Percentiles rank a stretch among this genome's conserved stretches.
Conservation (phyloP, 2,329 filamentous ascomycete genomes). For the Zymoseptoria tritici region DNA sequence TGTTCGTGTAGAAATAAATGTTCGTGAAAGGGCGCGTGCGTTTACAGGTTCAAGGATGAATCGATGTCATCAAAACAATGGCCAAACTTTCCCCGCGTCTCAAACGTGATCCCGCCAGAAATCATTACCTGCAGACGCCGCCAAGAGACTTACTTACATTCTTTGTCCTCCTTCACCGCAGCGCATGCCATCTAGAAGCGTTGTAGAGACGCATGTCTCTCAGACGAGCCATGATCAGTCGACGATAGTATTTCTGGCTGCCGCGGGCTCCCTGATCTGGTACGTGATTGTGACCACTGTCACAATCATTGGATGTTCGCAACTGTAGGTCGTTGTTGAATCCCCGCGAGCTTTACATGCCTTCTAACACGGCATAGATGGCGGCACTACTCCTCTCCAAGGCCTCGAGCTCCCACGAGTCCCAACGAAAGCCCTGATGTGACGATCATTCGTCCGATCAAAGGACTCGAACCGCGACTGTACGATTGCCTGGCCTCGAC, state of each 20-base stretch:
- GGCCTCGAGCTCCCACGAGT: slow-evolving; percentile 18
- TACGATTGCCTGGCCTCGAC: slow-evolving; percentile 88
- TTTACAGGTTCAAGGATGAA: background rate
- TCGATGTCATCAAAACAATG: background rate
- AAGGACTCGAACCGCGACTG: slow-evolving; percentile 80
- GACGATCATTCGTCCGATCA: slow-evolving; percentile 87
- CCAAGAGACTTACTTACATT: background rate
- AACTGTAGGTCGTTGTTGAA: slow-evolving; percentile 43
- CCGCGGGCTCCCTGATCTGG: slow-evolving; percentile 28
- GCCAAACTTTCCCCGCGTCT: background rate
- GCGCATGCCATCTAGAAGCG: slow-evolving; percentile 22
- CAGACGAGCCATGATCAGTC: slow-evolving; percentile 10
- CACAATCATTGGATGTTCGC: slow-evolving; percentile 51
- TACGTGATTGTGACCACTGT: slow-evolving; percentile 46
- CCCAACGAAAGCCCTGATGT: slow-evolving; percentile 60
- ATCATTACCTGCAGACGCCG: background rate
- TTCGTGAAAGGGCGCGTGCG: background rate
- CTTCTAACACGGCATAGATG: slow-evolving; percentile 37
- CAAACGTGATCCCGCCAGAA: background rate
- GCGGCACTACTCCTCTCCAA: slow-evolving; percentile 43
- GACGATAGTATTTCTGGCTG: slow-evolving; percentile 18
- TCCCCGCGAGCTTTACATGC: background rate
- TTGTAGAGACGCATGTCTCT: slow-evolving; percentile 17
- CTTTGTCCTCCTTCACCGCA: background rate
- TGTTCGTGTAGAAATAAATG: background rate